phyloP scores from a whole-genome alignment of 2,329 filamentous ascomycete genomes.

The Ophiobolus disseminans region DNA sequence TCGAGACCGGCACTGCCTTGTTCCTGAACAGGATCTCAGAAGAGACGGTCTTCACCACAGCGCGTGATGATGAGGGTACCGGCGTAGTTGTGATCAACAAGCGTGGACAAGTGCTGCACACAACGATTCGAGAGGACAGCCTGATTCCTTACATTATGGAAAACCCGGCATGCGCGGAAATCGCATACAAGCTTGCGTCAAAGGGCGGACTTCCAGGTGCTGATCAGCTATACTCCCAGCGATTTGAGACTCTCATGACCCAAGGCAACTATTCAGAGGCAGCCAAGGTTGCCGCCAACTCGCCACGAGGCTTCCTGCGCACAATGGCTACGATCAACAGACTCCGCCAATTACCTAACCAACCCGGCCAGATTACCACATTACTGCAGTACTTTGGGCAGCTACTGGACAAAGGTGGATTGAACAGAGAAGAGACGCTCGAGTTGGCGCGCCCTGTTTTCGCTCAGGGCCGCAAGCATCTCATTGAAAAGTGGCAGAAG shows the following conservation, averaged over 20 bases:
- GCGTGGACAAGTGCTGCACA: conserved; percentile 94
- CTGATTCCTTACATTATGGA: conserved; percentile 95
- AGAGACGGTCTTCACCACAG: conserved; percentile 97
- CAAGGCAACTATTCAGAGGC: conserved; percentile 84
- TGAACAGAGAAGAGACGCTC: conserved; percentile 93
- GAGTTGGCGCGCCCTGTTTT: conserved; percentile 93
- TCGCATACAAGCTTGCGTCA: conserved; percentile 96
- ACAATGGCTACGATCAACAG: conserved; percentile 94
- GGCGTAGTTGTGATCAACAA: conserved; percentile 96
- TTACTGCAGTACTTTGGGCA: conserved; percentile 98
- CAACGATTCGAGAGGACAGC: conserved; percentile 88
- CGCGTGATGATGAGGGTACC: conserved; percentile 79
- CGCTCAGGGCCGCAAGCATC: conserved; percentile 90
- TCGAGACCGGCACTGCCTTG: conserved; percentile 93
- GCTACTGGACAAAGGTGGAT: conserved; percentile 89
- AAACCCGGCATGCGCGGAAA: conserved; percentile 90
- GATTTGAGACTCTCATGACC: conserved; percentile 87
- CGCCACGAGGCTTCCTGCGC: conserved; percentile 91
- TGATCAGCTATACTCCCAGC: conserved; percentile 88
- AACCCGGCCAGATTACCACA: conserved; percentile 86
- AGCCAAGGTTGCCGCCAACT: conserved; percentile 95
- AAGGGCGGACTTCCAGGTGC: conserved; percentile 92
- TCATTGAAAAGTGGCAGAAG: conserved; percentile 97
- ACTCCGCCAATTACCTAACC: conserved; percentile 85
- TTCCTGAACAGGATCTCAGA: conserved; percentile 99